Base-by-base conservation (phyloP, 495 filamentous ascomycete genomes). In the Jackrogersella multiformis region DNA sequence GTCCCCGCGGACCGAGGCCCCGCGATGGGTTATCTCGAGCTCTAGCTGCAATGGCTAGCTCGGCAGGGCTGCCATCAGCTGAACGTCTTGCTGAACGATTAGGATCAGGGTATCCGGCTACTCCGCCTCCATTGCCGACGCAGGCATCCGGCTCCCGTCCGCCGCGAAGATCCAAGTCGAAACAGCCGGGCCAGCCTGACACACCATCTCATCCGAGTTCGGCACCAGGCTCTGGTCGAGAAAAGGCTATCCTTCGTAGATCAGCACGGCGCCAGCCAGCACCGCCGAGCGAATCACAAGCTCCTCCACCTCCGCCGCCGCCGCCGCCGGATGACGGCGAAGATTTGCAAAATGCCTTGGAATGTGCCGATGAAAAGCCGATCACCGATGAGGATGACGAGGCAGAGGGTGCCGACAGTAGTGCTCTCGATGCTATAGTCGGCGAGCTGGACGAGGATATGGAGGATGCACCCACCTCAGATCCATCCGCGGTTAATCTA, bases 321-420 rank as follows among this genome's bases (percentile, higher is more conserved):
- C 78, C 83, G 7, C 79, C 82, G 6, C 82, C 81, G 0, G 82
- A 85, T 30, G 86, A 87, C 2, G 85, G 86, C 1, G 84, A 88
- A 26, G 83, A 84, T 49, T 72, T 84, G 12, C 81, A 85, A 48
- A 81, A 88, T 63, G 87, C 90, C 0, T 77, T 99, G 2, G 95
- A 98, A 77, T 98, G 95, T 75, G 94, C 95, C 21, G 96, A 98
- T 77, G 95, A 98, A 78, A 88, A 89, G 73, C 92, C 92, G 54
- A 82, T 88, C 53, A 89, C 81, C 58, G 94, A 96, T 35, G 92
- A 91, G 23, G 89, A 93, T 48, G 88, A 90, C 26, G 91, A 94
- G 7, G 61, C 60, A 7, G 73, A 74, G 35, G 82, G 83, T 13
- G 88, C 87, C 9, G 87, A 89, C 20, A 85, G 85, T 28, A 85